Evolutionary conservation across 768 basidiomycete genomes (phyloP).

Genomic region (Trametes meyenii): DNA sequence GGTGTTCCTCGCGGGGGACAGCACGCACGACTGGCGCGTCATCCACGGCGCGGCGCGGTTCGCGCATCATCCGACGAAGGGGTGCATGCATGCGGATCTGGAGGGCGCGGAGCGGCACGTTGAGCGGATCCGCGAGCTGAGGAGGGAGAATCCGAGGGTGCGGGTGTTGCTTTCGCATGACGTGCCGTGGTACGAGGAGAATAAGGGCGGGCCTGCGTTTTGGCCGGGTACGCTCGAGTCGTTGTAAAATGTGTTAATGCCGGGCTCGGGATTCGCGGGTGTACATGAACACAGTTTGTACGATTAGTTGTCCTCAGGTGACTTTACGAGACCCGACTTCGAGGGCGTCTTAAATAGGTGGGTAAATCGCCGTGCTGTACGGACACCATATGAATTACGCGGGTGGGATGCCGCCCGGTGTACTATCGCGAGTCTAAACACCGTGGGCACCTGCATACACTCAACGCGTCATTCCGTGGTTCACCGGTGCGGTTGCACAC

Average conservation of each 20-base stretch:
- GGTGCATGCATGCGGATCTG: slow-evolving; percentile 49
- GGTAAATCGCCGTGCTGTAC: too few relatives aligned
- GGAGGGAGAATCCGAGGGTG: slow-evolving; percentile 38
- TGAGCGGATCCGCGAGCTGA: slow-evolving; percentile 38
- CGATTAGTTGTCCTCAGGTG: too few relatives aligned
- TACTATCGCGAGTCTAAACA: too few relatives aligned
- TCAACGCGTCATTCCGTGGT: too few relatives aligned
- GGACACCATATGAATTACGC: too few relatives aligned
- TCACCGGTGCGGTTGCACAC: too few relatives aligned
- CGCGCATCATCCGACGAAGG: slow-evolving; percentile 28
- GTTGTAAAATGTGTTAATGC: not conserved
- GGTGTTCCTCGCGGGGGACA: slow-evolving; percentile 31
- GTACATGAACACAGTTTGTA: too few relatives aligned
- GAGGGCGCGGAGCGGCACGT: slow-evolving; percentile 47
- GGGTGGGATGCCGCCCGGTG: too few relatives aligned
- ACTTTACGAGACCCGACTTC: too few relatives aligned
- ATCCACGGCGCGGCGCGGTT: slow-evolving; percentile 45
- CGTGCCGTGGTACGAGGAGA: slow-evolving; percentile 50
- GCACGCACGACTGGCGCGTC: slow-evolving; percentile 17
- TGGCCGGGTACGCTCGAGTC: slow-evolving; percentile 31
- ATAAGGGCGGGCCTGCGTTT: slow-evolving; percentile 46
- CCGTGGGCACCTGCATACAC: too few relatives aligned
- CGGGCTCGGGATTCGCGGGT: not conserved
- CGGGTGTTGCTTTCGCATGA: slow-evolving; percentile 58
- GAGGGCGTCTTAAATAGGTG: too few relatives aligned